Conservation (phyloP, 495 filamentous ascomycete species). For the Choiromyces venosus region DNA sequence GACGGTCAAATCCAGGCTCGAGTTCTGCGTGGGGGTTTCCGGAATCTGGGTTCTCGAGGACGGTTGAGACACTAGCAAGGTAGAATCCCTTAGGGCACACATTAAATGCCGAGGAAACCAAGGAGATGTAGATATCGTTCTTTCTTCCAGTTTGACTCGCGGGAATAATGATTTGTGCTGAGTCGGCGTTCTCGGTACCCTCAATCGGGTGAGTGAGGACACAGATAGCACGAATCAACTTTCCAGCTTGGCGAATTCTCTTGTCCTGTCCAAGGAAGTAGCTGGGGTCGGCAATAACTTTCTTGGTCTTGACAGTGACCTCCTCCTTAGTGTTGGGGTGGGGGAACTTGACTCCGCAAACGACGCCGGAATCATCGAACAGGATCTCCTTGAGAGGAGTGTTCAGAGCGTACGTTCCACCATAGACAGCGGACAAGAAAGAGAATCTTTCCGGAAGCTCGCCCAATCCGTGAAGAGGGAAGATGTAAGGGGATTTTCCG, state of each 20-base stretch:
- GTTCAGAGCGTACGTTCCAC: constrained; percentile 99
- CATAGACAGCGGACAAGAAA: constrained; percentile 93
- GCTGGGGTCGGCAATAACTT: constrained; percentile 91
- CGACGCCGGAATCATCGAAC: constrained; percentile 73
- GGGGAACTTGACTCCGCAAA: constrained; percentile 70
- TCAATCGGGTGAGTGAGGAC: constrained; percentile 91
- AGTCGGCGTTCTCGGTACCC: constrained; percentile 80
- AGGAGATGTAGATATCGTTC: constrained; percentile 97
- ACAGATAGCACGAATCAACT: constrained; percentile 93
- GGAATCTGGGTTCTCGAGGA: constrained; percentile 67
- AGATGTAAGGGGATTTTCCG: constrained; percentile 98
- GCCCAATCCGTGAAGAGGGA: constrained; percentile 93
- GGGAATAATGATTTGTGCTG: constrained; percentile 92
- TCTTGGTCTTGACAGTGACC: constrained; percentile 90
- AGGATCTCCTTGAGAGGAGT: constrained; percentile 83
- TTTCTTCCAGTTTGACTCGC: constrained; percentile 93
- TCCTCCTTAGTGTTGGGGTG: constrained; percentile 88
- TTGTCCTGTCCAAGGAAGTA: constrained; percentile 67
- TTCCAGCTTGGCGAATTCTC: constrained; percentile 78
- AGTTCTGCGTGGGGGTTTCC: constrained; percentile 95
- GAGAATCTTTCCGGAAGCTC: constrained; percentile 98
- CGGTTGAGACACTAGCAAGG: constrained; percentile 96
- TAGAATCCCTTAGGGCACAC: constrained; percentile 99
- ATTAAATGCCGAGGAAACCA: constrained; percentile 92
- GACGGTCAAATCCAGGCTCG: constrained; percentile 84